Base-by-base conservation (phyloP, 306 rosid species). In the Casuarina cunninghamiana region DNA sequence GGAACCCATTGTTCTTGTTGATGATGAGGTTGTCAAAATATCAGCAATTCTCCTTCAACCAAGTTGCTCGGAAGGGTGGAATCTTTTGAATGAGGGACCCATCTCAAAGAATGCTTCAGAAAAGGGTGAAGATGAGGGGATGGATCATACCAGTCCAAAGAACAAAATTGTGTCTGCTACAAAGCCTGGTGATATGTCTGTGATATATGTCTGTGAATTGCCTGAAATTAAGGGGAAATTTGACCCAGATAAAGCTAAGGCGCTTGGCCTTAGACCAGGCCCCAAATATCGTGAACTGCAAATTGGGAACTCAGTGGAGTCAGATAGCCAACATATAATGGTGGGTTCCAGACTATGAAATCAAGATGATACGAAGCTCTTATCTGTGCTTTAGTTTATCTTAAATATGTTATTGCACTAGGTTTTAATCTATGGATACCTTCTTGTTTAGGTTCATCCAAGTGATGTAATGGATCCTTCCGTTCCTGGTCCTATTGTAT, bases 391-490 rank as follows among this genome's bases (percentile, higher is more conserved):
- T 73, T 72, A 54, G 73, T 73, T 53, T 44, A 77, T 74, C 67
- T 67, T 57, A 37, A 53, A 50, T 70, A 72, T 83, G 53, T 45
- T 79, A 61, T 53, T 51, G 76, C 72, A 82, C n/a, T 77, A 60
- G 71, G 17, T 75, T 50, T 80, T 76, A 70, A 75, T 72, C 49
- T 45, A 43, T 13, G 55, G 54, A 21, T 73, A 43, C 43, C 75
- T 42, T 50, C 71, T 46, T 55, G 3, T 65, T 83, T 86, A 95
- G 98, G 90, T 95, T 85, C 86, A 88, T 84, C 97, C 98, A 83
- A 86, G 92, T 84, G 98, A 95, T 88, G 97, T 95, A 74, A 69
- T 95, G 90, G 97, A 75, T 60, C 93, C 97, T 68, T 92, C 98
- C 37, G 82, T 86, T 83, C 97, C 98, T 67, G 98, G 98, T 77